Evolutionary conservation across 768 basidiomycete species (phyloP).

Genomic region (Boletus reticuloceps): DNA sequence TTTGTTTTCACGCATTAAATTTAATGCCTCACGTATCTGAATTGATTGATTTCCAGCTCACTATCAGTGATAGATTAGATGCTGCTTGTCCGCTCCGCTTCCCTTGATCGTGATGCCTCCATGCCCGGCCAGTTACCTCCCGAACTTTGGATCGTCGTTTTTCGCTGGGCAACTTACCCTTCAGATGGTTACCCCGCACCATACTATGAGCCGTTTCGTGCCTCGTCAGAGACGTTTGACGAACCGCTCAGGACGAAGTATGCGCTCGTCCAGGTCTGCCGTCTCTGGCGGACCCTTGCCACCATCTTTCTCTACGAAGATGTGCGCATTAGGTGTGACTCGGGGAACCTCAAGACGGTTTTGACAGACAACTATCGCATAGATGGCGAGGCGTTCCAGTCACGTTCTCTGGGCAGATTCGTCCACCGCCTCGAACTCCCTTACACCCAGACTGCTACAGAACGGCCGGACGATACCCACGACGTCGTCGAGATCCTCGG

Average conservation of each 20-base stretch:
- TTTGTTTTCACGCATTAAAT: constrained; percentile 8
- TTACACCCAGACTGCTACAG: constrained; percentile 50
- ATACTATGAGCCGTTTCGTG: constrained; percentile 49
- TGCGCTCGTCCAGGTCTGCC: constrained; percentile 54
- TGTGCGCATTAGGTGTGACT: constrained; percentile 39
- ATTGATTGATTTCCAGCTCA: background rate
- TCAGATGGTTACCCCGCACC: constrained; percentile 25
- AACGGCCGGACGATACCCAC: constrained; percentile 24
- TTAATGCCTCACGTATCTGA: background rate
- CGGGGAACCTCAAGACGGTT: constrained; percentile 31
- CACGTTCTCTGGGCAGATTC: constrained; percentile 30
- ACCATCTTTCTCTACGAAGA: constrained; percentile 53
- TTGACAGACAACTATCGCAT: constrained; percentile 17
- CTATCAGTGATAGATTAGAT: background rate
- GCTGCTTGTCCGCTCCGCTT: background rate
- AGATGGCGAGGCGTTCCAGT: constrained; percentile 14
- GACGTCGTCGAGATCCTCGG: constrained; percentile 47
- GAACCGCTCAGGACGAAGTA: constrained; percentile 35
- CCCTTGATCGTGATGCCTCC: too few species aligned
- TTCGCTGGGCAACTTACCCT: constrained; percentile 41
- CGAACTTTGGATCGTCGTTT: constrained; percentile 55
- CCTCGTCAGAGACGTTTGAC: constrained; percentile 27
- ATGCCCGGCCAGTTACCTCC: constrained; percentile 37
- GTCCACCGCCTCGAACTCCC: constrained; percentile 61
- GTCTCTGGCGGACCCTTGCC: constrained; percentile 50